phyloP scores from a whole-genome alignment of 768 basidiomycete species.

The Dioszegia crocea region DNA sequence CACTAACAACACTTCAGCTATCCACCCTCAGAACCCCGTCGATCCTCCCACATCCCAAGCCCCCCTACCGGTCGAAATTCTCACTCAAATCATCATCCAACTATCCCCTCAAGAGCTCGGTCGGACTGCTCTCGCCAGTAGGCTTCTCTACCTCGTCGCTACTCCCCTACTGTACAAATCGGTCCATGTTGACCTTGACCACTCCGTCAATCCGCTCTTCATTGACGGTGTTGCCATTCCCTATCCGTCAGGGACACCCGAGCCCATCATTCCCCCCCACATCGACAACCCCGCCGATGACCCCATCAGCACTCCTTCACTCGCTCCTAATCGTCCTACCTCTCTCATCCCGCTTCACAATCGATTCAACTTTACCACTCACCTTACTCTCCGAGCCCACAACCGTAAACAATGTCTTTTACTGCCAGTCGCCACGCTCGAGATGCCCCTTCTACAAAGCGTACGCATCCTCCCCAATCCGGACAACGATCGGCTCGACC shows the following conservation, averaged over 20 bases:
- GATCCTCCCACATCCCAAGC: background rate
- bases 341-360: too few relatives aligned
- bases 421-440: background rate
- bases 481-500: background rate
- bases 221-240: background rate
- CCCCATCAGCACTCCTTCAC: background rate
- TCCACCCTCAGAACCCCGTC: too few relatives aligned
- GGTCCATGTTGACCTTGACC: background rate
- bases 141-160: background rate
- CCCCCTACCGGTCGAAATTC: background rate
- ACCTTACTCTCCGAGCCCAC: background rate
- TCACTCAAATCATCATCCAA: background rate
- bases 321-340: too few relatives aligned
- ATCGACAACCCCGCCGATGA: too few relatives aligned
- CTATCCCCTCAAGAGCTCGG: background rate
- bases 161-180: background rate
- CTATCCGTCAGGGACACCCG: too few relatives aligned
- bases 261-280: background rate
- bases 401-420: background rate
- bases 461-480: background rate
- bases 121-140: background rate
- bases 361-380: too few relatives aligned
- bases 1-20: too few relatives aligned
- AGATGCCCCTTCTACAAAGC: background rate
- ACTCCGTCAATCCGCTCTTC: background rate